Evolutionary conservation across 177 flowering plant species (phyloP), one percentile per base, ranked within the genome.

Genomic region (Vitis hybrid): DNA sequence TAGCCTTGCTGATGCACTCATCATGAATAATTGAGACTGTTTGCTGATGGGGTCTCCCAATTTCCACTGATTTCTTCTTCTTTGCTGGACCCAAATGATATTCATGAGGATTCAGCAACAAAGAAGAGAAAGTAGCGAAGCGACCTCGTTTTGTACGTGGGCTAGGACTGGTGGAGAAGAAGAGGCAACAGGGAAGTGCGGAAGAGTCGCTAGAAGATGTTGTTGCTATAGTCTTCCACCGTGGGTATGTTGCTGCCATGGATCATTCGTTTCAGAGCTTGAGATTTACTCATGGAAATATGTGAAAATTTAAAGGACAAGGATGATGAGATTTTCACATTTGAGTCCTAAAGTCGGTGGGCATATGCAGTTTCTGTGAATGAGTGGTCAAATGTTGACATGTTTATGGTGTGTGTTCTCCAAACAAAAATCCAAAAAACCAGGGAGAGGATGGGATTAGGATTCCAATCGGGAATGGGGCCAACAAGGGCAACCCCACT

Each of bases 221-320:
- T 35, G 46, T 35, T 35, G 46, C 46, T 41, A 9, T 61, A 13
- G 18, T 58, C 11, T 15, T 49, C 67, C 61, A 54, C 63, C 61
- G 18, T 7, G 46, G 18, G 54, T 61, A 4, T 13, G 41, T 53
- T 63, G 73, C 46, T 0, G 66, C 73, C 73, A 70, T 70, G 73
- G n/a, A 30, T 32, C 20, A 64, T 35, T 35, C 9, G 46, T 35
- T 35, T 35, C 46, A 35, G 46, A 4, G 46, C 46, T 35, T 35
- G 46, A 35, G 46, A 35, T 35, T 35, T 35, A 35, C 46, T 35
- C 9, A 4, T 35, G 46, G 46, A 35, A 35, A 7, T 7, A 35
- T 35, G 46, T 35, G 9, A 1, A 35, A 35, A 35, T 35, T 35
- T 35, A 35, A 35, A 35, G 46, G 46, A 35, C 46, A 35, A 35